These are phyloP conservation scores for Blastobotrys aristatus DNA, from an alignment of 1,139 yeast genomes.

Conservation along the genomic window DNA sequence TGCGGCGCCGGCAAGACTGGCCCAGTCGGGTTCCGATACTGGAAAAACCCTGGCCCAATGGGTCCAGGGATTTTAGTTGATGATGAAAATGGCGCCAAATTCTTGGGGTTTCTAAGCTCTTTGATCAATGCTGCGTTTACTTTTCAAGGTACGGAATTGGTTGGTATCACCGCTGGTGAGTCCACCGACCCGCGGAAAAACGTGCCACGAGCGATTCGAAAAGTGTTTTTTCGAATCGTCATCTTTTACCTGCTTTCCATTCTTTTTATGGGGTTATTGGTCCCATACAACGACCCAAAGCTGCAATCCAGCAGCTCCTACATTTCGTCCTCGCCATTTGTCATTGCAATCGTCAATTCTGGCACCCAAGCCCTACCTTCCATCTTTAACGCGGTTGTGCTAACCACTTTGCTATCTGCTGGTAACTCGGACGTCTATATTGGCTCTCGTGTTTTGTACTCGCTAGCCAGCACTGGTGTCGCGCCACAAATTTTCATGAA, in stretches of 20 bases:
- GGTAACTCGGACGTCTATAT: conserved; percentile 70
- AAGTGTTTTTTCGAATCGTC: conserved; percentile 71
- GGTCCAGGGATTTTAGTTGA: conserved; percentile 48
- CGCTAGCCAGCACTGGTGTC: conserved; percentile 52
- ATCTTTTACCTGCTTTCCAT: conserved; percentile 64
- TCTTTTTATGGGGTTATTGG: conserved; percentile 68
- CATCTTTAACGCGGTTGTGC: conserved; percentile 56
- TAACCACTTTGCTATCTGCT: conserved; percentile 64
- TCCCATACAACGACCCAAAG: conserved; percentile 60
- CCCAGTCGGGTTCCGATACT: conserved; percentile 70
- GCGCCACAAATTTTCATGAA: conserved; percentile 44
- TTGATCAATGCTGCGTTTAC: conserved; percentile 69
- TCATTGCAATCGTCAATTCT: conserved; percentile 56
- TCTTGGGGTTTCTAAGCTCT: conserved; percentile 56
- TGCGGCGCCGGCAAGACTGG: conserved; percentile 69
- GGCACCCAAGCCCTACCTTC: conserved; percentile 63
- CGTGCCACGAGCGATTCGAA: conserved; percentile 70
- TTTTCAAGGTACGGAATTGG: conserved; percentile 71
- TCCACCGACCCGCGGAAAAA: conserved; percentile 69
- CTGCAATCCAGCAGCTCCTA: conserved; percentile 43
- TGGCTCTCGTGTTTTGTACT: conserved; percentile 53
- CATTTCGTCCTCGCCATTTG: conserved; percentile 78
- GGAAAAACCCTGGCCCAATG: conserved; percentile 61
- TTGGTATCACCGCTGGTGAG: conserved; percentile 72
- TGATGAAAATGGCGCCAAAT: conserved; percentile 48